Evolutionary conservation across 441 rosid genomes (phyloP), one percentile per base, ranked within the genome.

Genomic region (Eruca vesicaria): DNA sequence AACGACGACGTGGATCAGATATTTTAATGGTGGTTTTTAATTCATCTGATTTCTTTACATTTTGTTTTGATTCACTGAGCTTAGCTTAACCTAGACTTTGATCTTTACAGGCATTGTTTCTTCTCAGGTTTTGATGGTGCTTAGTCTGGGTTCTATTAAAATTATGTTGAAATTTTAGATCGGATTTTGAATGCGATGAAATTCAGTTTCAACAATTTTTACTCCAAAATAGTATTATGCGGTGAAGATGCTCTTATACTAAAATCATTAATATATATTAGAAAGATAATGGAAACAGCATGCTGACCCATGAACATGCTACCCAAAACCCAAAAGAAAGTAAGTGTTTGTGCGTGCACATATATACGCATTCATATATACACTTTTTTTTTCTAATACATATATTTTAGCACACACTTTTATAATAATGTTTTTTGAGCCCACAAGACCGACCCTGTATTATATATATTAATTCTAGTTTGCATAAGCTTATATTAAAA

Each of bases 251-350:
- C 26, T 23, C 1, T 50, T 10, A 26, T 20, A 18, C 62, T 12
- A 48, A 31, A 38, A 63, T 28, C 20, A 61, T 53, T 21, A 57
- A 62, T 7, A 61, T 8, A 76, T 19, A 63, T 63, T 15, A 16
- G 63, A 58, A 53, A 68, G 53, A 68, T 56, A 78, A 68, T 72
- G 67, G 74, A 71, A 76, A 77, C 75, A 71, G 68, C 76, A 77
- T 57, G 79, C 75, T 69, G 71, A 70, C 75, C 75, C 63, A 65
- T 71, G 75, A 77, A 70, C 80, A 77, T 77, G 71, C 68, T 33
- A 71, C 72, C 80, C 80, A 58, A 69, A 69, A 59, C 5, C 32
- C n/a, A 33, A 57, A 77, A 35, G 55, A 70, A 64, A 57, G 59
- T 53, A 19, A 2, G 61, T 41, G 55, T 38, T 21, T 32, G 63